A percentile compares a stretch with the other conserved stretches of the same genome.
phyloP scores from a whole-genome alignment of 169 alveolate genomes.

The Besnoitia besnoiti region DNA sequence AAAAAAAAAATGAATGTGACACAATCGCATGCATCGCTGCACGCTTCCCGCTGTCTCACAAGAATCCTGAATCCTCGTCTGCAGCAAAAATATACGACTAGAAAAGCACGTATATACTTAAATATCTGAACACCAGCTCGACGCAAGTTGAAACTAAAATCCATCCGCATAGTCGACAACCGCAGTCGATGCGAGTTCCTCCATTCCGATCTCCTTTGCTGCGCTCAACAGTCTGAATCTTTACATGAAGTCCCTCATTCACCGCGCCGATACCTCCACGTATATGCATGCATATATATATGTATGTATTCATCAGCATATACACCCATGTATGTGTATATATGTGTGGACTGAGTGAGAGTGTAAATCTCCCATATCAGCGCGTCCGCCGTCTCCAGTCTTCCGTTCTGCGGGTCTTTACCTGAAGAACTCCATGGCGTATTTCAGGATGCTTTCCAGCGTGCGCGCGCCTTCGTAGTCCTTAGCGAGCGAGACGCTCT shows the following conservation, averaged over 20 bases:
- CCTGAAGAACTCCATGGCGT: slow-evolving; percentile 77
- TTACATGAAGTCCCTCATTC: background rate
- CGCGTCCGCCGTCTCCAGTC: background rate
- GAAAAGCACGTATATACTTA: too few species aligned
- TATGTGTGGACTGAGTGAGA: background rate
- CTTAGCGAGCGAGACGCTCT: slow-evolving; percentile 71
- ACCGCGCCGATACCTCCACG: background rate
- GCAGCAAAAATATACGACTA: too few species aligned
- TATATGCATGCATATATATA: background rate
- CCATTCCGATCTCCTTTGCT: too few species aligned
- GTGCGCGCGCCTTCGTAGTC: slow-evolving; percentile 87
- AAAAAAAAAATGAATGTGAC: too few species aligned
- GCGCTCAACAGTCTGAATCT: too few species aligned
- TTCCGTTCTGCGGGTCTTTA: background rate
- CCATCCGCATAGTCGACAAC: too few species aligned
- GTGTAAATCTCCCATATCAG: background rate
- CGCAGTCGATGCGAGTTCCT: too few species aligned
- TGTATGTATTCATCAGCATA: background rate
- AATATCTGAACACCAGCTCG: too few species aligned
- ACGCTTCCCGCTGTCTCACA: too few species aligned
- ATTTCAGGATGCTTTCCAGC: slow-evolving; percentile 82
- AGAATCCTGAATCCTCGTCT: too few species aligned
- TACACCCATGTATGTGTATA: background rate
- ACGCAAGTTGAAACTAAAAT: too few species aligned
- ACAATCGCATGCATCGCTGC: too few species aligned